Evolutionary conservation across 2,329 filamentous ascomycete species (phyloP), one percentile per base, ranked within the genome.

Genomic region (Paracamarosporium sp.): DNA sequence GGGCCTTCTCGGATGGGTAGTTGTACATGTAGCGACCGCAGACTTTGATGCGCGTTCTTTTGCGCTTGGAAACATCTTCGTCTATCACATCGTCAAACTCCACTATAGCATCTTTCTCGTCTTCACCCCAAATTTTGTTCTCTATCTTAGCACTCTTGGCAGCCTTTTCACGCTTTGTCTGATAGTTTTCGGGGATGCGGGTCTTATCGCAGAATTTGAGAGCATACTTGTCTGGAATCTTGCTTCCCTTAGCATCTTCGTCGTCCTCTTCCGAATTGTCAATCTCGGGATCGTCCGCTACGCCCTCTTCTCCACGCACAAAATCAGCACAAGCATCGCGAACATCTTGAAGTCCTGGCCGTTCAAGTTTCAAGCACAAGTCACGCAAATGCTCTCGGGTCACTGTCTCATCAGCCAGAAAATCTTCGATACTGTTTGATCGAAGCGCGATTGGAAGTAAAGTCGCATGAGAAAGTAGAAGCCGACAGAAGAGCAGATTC

Each of bases 301-400:
- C 22, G 11, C 72, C 63, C 20, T 78, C 74, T 13, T 74, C 73
- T 3, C 75, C 71, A 13, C 80, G 74, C 15, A 76, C 72, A 41
- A 83, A 78, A 63, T 84, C 81, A 4, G 81, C 82, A 61, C 81
- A 84, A 13, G 81, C 81, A 66, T 84, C 81, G 40, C 81, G 75
- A 22, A 84, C 77, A 43, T 82, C 80, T 59, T 84, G 80, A 2
- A 83, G 71, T n/a, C 68, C 71, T 17, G 81, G 81, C 43, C 78
- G 75, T 56, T 83, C 81, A 45, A 83, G 69, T 57, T 80, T 80
- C 22, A 83, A 70, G 57, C 79, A 82, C 5, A 83, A 60, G 60
- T 83, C 81, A 59, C 81, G 72, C 4, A 84, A 63, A 52, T 82
- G 78, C 13, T 76, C 70, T 30, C 73, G 71, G 2, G 76, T 78